Base-by-base conservation (phyloP, 768 basidiomycete genomes). In the Auriscalpium vulgare region DNA sequence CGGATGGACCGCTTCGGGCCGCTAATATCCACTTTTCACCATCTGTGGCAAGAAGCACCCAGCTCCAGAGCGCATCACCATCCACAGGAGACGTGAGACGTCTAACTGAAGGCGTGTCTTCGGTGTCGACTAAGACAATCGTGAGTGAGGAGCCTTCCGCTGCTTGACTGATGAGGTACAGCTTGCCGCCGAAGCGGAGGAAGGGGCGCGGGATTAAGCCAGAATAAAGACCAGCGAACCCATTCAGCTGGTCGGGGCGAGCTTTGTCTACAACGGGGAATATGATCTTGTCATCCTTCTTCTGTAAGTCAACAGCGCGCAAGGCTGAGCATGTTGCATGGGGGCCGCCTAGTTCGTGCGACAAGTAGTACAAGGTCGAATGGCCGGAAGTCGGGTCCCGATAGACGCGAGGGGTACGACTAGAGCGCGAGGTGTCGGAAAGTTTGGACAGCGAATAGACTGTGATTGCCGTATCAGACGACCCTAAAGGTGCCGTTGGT, bases 181-280 rank as follows among this genome's bases (percentile, higher is more conserved):
- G 19, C 6, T 48, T 47, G 10, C 29, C 47, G 16, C 53, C 47
- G 6, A 53, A 35, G 4, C 54, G 43, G 9, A 72, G 50, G 49
- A 72, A 69, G 2, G 69, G 65, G 14, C 58, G 53, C 8, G 62
- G 36, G 2, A 67, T 64, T 4, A 68, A 56, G 29, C 67, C 66
- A 47, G 61, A 47, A 55, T 68, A 73, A 9, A 73, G 53, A 3
- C 72, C 72, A 2, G 71, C 69, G 57, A 72, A 70, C 4, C 61
- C 66, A 4, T 50, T 34, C 10, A 67, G 55, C 23, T 54, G 17
- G 19, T 38, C 35, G 1, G 59, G 37, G 13, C 47, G 37, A 37
- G 47, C 37, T 50, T 53, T 60, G 21, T 60, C 59, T 11, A 68
- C 55, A 8, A 46, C 17, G 13, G 59, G 63, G 4, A 69, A 53